Evolutionary conservation across 1,284 basidiomycete genomes (phyloP).

Genomic region (Xerocomus cyaneibrunnescens): DNA sequence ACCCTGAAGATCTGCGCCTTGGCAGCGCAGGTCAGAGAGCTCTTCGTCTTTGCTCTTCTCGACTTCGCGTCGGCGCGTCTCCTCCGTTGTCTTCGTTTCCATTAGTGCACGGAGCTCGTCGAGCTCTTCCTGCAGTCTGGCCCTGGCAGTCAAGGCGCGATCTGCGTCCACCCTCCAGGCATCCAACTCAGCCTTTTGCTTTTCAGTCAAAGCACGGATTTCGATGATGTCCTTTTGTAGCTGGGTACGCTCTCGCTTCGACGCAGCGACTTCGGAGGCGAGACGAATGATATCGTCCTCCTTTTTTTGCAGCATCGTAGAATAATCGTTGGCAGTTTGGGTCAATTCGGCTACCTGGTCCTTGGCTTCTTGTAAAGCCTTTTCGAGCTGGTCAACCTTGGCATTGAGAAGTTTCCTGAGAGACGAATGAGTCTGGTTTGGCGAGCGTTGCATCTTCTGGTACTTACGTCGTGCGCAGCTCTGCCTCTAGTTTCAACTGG

Average conservation of each 20-base stretch:
- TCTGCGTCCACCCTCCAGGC: slow-evolving; percentile 63
- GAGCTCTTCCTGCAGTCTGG: slow-evolving; percentile 77
- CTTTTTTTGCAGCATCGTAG: slow-evolving; percentile 75
- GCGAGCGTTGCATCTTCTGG: background rate
- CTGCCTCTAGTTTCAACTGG: slow-evolving; percentile 68
- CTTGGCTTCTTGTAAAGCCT: slow-evolving; percentile 70
- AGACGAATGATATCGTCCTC: slow-evolving; percentile 70
- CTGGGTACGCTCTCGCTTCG: slow-evolving; percentile 53
- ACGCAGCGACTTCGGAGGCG: slow-evolving; percentile 53
- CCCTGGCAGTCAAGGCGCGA: slow-evolving; percentile 50
- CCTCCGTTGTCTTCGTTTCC: slow-evolving; percentile 85
- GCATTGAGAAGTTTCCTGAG: slow-evolving; percentile 61
- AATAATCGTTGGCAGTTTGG: slow-evolving; percentile 77
- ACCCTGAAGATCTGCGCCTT: slow-evolving; percentile 58
- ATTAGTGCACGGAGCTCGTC: slow-evolving; percentile 83
- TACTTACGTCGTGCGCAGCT: slow-evolving; percentile 67
- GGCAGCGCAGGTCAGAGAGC: slow-evolving; percentile 69
- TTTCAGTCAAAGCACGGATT: slow-evolving; percentile 69
- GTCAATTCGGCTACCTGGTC: slow-evolving; percentile 79
- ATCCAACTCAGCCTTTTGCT: slow-evolving; percentile 63
- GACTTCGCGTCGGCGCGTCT: slow-evolving; percentile 78
- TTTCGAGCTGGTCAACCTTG: slow-evolving; percentile 62
- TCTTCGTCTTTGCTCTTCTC: slow-evolving; percentile 90
- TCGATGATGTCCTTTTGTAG: slow-evolving; percentile 63
- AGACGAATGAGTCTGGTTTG: slow-evolving; percentile 5